These are phyloP conservation scores for Ananas comosus DNA, from an alignment of 176 grass and related monocot genomes.

Conservation along the genomic window DNA sequence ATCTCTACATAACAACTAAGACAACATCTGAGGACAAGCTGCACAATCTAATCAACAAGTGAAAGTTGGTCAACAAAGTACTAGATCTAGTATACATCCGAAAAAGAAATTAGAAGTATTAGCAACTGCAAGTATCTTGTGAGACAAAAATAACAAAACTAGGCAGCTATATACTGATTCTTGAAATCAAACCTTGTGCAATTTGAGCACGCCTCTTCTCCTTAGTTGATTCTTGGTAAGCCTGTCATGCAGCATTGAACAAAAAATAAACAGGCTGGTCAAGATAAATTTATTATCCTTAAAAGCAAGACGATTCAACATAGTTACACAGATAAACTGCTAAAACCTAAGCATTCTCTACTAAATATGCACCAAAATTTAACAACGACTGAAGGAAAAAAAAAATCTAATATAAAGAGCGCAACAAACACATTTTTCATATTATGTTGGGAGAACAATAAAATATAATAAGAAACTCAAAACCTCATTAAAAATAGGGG, in stretches of 20 bases:
- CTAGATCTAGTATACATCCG: not conserved
- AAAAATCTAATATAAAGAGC: too few relatives aligned
- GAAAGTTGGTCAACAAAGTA: not conserved
- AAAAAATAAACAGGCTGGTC: not conserved
- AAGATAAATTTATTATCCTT: not conserved
- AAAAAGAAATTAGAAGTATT: not conserved
- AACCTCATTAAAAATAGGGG: too few relatives aligned
- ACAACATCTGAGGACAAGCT: not conserved
- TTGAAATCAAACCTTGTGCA: slow-evolving; percentile 44
- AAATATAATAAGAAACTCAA: too few relatives aligned
- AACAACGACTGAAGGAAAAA: too few relatives aligned
- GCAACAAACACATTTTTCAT: too few relatives aligned
- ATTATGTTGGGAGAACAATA: too few relatives aligned
- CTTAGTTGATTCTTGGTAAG: slow-evolving; percentile 96
- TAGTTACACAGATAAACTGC: not conserved
- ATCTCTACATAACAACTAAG: too few relatives aligned
- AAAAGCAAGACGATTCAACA: not conserved
- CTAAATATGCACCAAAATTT: too few relatives aligned
- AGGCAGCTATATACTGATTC: not conserved
- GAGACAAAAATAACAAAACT: not conserved
- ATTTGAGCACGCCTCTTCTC: slow-evolving; percentile 85
- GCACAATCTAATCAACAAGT: not conserved
- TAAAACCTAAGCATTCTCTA: not conserved
- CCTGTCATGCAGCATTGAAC: slow-evolving; percentile 27
- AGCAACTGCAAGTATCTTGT: not conserved